Conservation (phyloP, 805 yeast species). For the Clavispora carvajalis region DNA sequence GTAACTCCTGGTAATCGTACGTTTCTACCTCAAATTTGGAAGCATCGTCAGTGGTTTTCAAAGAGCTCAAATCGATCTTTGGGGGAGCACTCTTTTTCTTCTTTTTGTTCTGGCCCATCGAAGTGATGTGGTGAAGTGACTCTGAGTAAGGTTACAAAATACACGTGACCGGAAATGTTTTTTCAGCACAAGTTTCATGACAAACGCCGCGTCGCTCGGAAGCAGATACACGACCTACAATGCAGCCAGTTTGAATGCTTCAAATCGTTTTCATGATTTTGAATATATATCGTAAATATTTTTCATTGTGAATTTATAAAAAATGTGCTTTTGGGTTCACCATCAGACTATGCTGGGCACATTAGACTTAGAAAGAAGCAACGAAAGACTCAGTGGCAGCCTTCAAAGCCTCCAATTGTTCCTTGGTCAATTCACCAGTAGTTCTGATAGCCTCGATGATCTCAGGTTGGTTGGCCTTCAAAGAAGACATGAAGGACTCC, state of each 20-base stretch:
- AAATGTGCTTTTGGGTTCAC: slow-evolving; percentile 12
- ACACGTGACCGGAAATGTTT: background rate
- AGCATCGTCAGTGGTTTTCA: background rate
- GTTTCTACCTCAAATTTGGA: slow-evolving; percentile 11
- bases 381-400: slow-evolving; percentile 88
- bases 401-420: slow-evolving; percentile 80
- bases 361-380: slow-evolving; percentile 64
- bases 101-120: background rate
- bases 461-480: slow-evolving; percentile 84
- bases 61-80: background rate
- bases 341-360: slow-evolving; percentile 1
- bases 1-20: slow-evolving; percentile 15
- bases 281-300: slow-evolving; percentile 17
- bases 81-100: background rate
- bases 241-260: background rate
- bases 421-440: slow-evolving; percentile 88
- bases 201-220: background rate
- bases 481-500: slow-evolving; percentile 84
- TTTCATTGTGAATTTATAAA: slow-evolving; percentile 7
- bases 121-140: too few relatives aligned
- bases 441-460: slow-evolving; percentile 79
- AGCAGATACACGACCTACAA: background rate
- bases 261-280: background rate
- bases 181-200: background rate
- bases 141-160: background rate